Conservation (phyloP, 2,329 filamentous ascomycete species). For the Davidsoniella neocaledoniae region DNA sequence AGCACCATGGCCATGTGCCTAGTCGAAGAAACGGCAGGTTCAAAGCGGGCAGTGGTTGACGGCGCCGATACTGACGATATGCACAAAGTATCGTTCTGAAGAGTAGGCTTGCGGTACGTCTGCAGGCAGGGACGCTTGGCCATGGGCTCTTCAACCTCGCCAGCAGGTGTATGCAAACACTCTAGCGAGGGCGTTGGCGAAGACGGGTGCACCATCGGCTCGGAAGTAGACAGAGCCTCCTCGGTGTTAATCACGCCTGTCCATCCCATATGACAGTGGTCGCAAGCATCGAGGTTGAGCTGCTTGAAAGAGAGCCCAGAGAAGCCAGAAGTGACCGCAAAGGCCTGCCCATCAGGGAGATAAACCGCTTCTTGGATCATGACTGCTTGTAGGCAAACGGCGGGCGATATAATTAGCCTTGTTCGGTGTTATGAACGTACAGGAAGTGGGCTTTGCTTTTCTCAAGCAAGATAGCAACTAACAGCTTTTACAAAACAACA, state of each 20-base stretch:
- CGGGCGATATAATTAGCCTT: too few relatives aligned
- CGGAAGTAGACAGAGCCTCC: conserved; percentile 16
- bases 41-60: conserved; percentile 55
- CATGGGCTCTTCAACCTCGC: conserved; percentile 10
- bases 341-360: conserved; percentile 74
- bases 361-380: conserved; percentile 32
- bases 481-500: too few relatives aligned
- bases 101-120: conserved; percentile 52
- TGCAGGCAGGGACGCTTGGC: conserved; percentile 16
- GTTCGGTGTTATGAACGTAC: too few relatives aligned
- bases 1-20: conserved; percentile 93
- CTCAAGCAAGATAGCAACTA: too few relatives aligned
- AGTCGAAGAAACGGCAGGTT: conserved; percentile 62
- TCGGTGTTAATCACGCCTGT: conserved; percentile 71
- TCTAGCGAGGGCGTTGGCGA: neutral
- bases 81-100: conserved; percentile 67
- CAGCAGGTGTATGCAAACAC: neutral
- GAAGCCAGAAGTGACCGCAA: conserved; percentile 72
- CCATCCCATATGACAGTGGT: conserved; percentile 73
- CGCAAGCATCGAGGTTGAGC: conserved; percentile 53
- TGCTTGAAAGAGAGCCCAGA: conserved; percentile 83
- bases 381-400: too few relatives aligned
- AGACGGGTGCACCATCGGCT: neutral
- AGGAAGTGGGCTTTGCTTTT: too few relatives aligned
- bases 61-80: conserved; percentile 85